Evolutionary conservation across 176 grass and related monocot species (phyloP).

Genomic region (Eragrostis curvula): DNA sequence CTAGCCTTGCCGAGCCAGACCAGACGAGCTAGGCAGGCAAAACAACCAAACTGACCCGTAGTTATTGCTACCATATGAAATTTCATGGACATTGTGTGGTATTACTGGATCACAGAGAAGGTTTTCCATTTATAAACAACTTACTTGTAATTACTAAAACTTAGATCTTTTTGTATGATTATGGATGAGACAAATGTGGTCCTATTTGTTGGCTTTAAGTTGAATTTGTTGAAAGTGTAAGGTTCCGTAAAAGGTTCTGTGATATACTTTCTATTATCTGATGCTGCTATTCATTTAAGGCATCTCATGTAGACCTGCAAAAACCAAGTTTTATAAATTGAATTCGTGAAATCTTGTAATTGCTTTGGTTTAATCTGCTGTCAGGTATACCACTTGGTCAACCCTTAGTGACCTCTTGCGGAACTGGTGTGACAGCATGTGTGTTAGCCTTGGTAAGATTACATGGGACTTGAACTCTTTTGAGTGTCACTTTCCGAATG

Average conservation of each 20-base stretch:
- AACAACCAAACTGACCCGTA: too few relatives aligned
- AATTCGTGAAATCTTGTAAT: background rate
- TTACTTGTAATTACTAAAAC: too few relatives aligned
- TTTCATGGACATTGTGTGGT: too few relatives aligned
- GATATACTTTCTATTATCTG: background rate
- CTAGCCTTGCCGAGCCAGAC: too few relatives aligned
- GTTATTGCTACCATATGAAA: too few relatives aligned
- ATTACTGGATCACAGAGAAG: too few relatives aligned
- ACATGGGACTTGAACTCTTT: background rate
- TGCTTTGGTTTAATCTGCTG: constrained; percentile 10
- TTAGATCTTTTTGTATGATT: too few relatives aligned
- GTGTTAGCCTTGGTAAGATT: constrained; percentile 78
- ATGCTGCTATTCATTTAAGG: background rate
- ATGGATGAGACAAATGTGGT: background rate
- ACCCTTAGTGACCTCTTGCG: constrained; percentile 74
- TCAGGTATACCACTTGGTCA: constrained; percentile 85
- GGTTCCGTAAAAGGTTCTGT: background rate
- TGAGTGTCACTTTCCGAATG: background rate
- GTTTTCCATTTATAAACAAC: too few relatives aligned
- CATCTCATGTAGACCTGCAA: constrained; percentile 4
- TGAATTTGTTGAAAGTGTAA: background rate
- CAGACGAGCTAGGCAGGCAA: too few relatives aligned
- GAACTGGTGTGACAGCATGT: constrained; percentile 95
- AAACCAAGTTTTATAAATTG: background rate
- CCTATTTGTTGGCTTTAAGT: background rate